These are phyloP conservation scores for Angophora floribunda DNA, from an alignment of 345 rosid species.

Conservation along the genomic window DNA sequence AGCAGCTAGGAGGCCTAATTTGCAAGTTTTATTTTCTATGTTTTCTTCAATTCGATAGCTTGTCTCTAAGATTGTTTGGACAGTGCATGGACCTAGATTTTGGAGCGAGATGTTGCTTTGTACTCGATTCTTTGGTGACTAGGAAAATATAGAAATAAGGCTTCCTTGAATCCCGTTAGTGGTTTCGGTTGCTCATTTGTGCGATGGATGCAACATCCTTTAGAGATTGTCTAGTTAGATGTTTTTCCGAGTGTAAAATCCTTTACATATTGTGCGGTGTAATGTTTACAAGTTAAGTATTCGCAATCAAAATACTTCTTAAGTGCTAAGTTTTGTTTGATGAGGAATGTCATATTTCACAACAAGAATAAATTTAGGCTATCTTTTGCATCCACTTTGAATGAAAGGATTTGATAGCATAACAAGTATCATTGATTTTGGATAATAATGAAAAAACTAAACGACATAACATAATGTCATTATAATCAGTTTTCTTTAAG, in stretches of 20 bases:
- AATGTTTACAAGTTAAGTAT: background rate
- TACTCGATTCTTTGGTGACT: background rate
- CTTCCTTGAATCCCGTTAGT: background rate
- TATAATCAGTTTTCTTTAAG: no score
- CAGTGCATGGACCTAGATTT: background rate
- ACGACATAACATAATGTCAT: no score
- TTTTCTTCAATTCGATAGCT: background rate
- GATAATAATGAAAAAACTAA: no score
- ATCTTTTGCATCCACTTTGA: background rate
- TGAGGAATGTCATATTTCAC: background rate
- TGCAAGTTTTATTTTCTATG: slow-evolving; percentile 44
- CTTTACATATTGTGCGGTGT: background rate
- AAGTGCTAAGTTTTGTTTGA: background rate
- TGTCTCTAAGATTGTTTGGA: background rate
- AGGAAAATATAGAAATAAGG: background rate
- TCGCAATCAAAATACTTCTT: background rate
- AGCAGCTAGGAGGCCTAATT: slow-evolving; percentile 95
- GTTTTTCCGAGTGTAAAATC: background rate
- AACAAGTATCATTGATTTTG: no score
- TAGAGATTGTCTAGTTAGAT: background rate
- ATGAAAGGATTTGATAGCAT: background rate
- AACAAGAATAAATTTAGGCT: background rate
- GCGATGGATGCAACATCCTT: background rate
- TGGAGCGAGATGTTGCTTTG: background rate
- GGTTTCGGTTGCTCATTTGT: background rate